Conservation (phyloP, 2,329 filamentous ascomycete species). For the Nigrospora oryzae region DNA sequence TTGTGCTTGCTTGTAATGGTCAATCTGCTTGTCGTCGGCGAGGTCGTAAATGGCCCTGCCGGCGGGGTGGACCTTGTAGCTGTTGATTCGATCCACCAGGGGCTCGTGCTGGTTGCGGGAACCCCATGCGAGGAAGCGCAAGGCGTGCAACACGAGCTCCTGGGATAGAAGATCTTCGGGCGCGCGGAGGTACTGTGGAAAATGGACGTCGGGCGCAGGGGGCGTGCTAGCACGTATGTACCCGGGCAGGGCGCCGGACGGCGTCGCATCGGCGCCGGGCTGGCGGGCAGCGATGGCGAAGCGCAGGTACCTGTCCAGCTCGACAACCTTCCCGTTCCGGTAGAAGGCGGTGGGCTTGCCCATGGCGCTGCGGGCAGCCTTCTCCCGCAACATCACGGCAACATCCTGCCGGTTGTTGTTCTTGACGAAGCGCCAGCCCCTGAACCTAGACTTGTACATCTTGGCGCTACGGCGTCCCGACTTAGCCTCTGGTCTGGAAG, state of each 20-base stretch:
- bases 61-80: background rate
- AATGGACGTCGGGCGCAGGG: slow-evolving; percentile 6
- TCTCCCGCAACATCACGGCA: slow-evolving; percentile 12
- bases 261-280: slow-evolving; percentile 1
- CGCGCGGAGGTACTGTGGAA: slow-evolving; percentile 6
- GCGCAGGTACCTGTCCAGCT: slow-evolving; percentile 14
- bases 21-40: background rate
- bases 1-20: background rate
- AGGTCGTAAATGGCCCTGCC: background rate
- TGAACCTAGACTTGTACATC: slow-evolving; percentile 16
- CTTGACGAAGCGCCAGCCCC: slow-evolving; percentile 15
- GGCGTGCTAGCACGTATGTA: slow-evolving; percentile 11
- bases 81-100: background rate
- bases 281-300: slow-evolving; percentile 8
- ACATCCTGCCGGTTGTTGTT: slow-evolving; percentile 15
- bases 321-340: slow-evolving; percentile 13
- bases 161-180: slow-evolving; percentile 11
- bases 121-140: slow-evolving; percentile 7
- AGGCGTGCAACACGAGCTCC: slow-evolving; percentile 10
- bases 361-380: slow-evolving; percentile 11
- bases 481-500: background rate
- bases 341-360: slow-evolving; percentile 13
- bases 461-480: slow-evolving; percentile 6
- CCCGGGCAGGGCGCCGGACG: slow-evolving; percentile 4
- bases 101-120: background rate